These are phyloP conservation scores for Thermomucor indicae-seudaticae DNA, from an alignment of 371 early-diverging fungal genomes.

Conservation along the genomic window DNA sequence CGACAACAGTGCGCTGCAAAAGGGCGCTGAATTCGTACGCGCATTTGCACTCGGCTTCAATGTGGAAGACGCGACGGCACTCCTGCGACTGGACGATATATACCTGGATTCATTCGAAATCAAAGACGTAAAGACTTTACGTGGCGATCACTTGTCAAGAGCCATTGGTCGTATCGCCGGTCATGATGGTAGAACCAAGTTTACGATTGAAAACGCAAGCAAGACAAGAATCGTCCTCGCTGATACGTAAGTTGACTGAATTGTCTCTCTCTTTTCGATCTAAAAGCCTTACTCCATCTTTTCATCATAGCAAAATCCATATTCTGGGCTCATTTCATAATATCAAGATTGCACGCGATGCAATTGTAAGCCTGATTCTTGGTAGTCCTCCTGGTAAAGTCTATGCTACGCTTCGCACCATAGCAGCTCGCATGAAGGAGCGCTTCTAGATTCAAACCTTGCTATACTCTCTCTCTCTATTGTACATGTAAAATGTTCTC, in stretches of 20 bases:
- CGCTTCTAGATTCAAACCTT: slow-evolving; percentile 63
- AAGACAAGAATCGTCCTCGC: slow-evolving; percentile 97
- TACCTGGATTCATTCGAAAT: slow-evolving; percentile 97
- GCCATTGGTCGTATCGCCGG: slow-evolving; percentile 99
- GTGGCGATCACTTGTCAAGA: slow-evolving; percentile 95
- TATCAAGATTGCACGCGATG: slow-evolving; percentile 97
- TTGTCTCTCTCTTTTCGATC: too few relatives aligned
- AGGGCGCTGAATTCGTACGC: slow-evolving; percentile 91
- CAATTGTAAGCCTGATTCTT: slow-evolving; percentile 92
- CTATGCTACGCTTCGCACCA: slow-evolving; percentile 84
- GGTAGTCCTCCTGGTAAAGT: slow-evolving; percentile 99
- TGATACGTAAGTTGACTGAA: slow-evolving; percentile 80
- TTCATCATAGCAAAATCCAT: slow-evolving; percentile 75
- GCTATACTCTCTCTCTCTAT: not conserved
- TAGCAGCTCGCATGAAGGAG: slow-evolving; percentile 92
- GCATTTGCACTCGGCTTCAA: slow-evolving; percentile 94
- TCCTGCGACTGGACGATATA: slow-evolving; percentile 93
- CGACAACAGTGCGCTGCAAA: slow-evolving; percentile 88
- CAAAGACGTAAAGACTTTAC: slow-evolving; percentile 97
- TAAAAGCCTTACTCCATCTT: not conserved
- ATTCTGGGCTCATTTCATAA: slow-evolving; percentile 97
- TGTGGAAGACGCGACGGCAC: slow-evolving; percentile 91
- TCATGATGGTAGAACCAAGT: slow-evolving; percentile 97
- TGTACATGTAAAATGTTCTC: not conserved
- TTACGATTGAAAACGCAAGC: slow-evolving; percentile 89